These are phyloP conservation scores for Achlya hypogyna DNA, from an alignment of 352 stramenopile species.

Conservation along the genomic window DNA sequence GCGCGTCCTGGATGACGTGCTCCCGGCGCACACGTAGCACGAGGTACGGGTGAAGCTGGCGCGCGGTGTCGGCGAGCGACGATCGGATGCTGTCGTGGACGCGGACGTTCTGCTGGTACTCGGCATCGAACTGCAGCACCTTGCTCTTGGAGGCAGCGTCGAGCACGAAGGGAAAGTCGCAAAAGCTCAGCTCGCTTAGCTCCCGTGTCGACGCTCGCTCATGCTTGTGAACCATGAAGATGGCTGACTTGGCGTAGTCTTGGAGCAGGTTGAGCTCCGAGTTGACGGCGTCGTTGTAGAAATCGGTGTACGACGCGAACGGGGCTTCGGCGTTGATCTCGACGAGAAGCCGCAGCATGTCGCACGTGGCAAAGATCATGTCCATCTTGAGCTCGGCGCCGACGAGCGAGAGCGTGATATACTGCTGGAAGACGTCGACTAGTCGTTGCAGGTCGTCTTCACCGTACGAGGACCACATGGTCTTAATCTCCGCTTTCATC, in stretches of 20 bases:
- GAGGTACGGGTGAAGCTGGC: slow-evolving; percentile 35
- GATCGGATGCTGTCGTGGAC: slow-evolving; percentile 47
- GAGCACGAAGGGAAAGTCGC: slow-evolving; percentile 69
- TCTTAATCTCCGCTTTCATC: slow-evolving; percentile 44
- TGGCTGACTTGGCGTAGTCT: slow-evolving; percentile 53
- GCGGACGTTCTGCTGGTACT: slow-evolving; percentile 52
- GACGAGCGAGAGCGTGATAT: slow-evolving; percentile 68
- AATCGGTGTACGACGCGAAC: slow-evolving; percentile 60
- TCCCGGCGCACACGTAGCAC: slow-evolving; percentile 57
- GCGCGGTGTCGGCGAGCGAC: slow-evolving; percentile 23
- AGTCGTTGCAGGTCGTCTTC: slow-evolving; percentile 55
- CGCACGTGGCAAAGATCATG: slow-evolving; percentile 59
- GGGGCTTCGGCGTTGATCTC: slow-evolving; percentile 38
- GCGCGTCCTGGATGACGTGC: slow-evolving; percentile 62
- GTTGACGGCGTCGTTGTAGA: slow-evolving; percentile 80
- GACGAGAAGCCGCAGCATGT: slow-evolving; percentile 56
- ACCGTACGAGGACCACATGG: slow-evolving; percentile 46
- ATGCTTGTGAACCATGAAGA: slow-evolving; percentile 64
- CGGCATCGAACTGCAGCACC: slow-evolving; percentile 66
- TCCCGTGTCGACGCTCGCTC: slow-evolving; percentile 32
- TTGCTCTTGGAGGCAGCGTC: slow-evolving; percentile 71
- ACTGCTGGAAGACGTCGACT: slow-evolving; percentile 60
- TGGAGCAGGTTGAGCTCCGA: slow-evolving; percentile 71
- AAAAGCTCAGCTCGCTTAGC: slow-evolving; percentile 74
- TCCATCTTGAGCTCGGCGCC: slow-evolving; percentile 56